Evolutionary conservation across 2,329 filamentous ascomycete genomes (phyloP).

Genomic region (Tolypocladium sp.): DNA sequence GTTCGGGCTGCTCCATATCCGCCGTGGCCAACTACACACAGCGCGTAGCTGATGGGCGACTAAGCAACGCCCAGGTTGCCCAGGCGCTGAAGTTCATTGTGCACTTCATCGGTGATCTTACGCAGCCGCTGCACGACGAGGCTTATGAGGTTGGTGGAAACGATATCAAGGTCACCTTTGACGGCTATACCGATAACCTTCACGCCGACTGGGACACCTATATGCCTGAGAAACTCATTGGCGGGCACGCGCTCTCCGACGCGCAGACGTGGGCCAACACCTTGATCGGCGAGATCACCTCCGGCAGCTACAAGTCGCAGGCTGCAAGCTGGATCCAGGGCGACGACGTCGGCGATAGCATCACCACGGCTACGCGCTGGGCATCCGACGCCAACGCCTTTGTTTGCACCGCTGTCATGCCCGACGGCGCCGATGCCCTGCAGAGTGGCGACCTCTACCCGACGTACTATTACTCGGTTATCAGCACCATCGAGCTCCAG

Average conservation of each 20-base stretch:
- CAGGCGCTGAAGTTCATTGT: slow-evolving; percentile 17
- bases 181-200: slow-evolving; percentile 43
- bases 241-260: slow-evolving; percentile 22
- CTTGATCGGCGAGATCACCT: slow-evolving; percentile 24
- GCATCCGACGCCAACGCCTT: slow-evolving; percentile 31
- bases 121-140: slow-evolving; percentile 46
- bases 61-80: slow-evolving; percentile 6
- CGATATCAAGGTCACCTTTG: slow-evolving; percentile 41
- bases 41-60: slow-evolving; percentile 9
- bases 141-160: slow-evolving; percentile 43
- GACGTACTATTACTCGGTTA: slow-evolving; percentile 27
- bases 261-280: slow-evolving; percentile 29
- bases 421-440: slow-evolving; percentile 25
- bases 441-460: slow-evolving; percentile 28
- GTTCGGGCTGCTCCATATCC: slow-evolving; percentile 14
- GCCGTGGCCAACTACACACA: slow-evolving; percentile 18
- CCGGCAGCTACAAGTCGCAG: slow-evolving; percentile 24
- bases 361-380: slow-evolving; percentile 26
- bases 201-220: slow-evolving; percentile 53
- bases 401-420: slow-evolving; percentile 33
- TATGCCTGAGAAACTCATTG: slow-evolving; percentile 39
- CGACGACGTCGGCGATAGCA: slow-evolving; percentile 20
- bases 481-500: slow-evolving; percentile 30
- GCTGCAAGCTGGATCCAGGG: slow-evolving; percentile 25
- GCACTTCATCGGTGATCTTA: slow-evolving; percentile 48